Conservation (phyloP, 2,329 filamentous ascomycete genomes). For the Clarireedia paspali region DNA sequence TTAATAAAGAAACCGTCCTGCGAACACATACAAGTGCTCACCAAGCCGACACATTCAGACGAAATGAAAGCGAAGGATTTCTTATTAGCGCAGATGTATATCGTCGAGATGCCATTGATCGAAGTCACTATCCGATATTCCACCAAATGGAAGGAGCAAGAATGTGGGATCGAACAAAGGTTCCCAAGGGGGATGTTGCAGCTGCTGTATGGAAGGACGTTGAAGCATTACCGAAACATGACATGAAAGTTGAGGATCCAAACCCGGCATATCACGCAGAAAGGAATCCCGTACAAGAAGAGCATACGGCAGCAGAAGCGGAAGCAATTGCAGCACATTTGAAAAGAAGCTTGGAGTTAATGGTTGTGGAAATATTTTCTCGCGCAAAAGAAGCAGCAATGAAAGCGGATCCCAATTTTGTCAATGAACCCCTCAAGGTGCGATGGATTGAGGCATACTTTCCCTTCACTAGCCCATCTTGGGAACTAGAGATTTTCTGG, state of each 20-base stretch:
- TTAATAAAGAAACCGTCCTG: constrained; percentile 76
- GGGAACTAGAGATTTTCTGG: constrained; percentile 95
- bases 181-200: constrained; percentile 50
- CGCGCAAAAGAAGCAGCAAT: constrained; percentile 62
- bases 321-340: constrained; percentile 79
- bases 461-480: constrained; percentile 91
- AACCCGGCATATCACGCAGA: constrained; percentile 70
- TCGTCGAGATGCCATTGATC: constrained; percentile 87
- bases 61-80: constrained; percentile 68
- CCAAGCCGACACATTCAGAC: constrained; percentile 73
- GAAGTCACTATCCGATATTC: constrained; percentile 92
- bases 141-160: constrained; percentile 97
- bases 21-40: constrained; percentile 94
- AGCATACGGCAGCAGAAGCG: constrained; percentile 68
- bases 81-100: constrained; percentile 94
- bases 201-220: constrained; percentile 64
- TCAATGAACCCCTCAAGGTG: constrained; percentile 69
- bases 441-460: constrained; percentile 98
- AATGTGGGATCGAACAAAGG: constrained; percentile 70
- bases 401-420: constrained; percentile 39
- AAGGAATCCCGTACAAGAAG: constrained; percentile 73
- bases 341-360: constrained; percentile 79
- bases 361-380: constrained; percentile 84
- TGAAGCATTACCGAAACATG: constrained; percentile 62
- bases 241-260: constrained; percentile 72